These are phyloP conservation scores for Monosporascus sp. DNA, from an alignment of 2,329 filamentous ascomycete genomes.

Conservation along the genomic window DNA sequence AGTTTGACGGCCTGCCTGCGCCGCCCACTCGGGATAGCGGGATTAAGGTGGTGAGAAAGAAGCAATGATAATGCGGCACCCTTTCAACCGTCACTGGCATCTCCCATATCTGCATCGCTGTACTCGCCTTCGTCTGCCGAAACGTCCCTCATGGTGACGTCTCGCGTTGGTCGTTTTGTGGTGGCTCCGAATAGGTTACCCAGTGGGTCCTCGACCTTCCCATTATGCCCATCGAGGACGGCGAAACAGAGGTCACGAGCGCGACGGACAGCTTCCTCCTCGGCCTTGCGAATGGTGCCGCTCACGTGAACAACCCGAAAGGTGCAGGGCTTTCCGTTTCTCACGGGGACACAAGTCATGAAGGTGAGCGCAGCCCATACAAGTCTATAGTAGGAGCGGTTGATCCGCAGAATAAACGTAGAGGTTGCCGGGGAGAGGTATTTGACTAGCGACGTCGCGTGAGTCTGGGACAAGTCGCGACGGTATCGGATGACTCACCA, in stretches of 20 bases:
- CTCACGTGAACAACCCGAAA: slow-evolving; percentile 83
- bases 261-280: slow-evolving; percentile 80
- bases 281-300: slow-evolving; percentile 87
- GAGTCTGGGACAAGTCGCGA: slow-evolving; percentile 9
- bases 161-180: slow-evolving; percentile 15
- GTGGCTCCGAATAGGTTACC: slow-evolving; percentile 33
- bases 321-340: slow-evolving; percentile 61
- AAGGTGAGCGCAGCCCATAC: slow-evolving; percentile 88
- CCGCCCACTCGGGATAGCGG: slow-evolving; percentile 51
- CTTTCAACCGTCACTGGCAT: slow-evolving; percentile 24
- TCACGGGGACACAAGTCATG: slow-evolving; percentile 63
- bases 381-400: slow-evolving; percentile 76
- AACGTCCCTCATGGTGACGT: slow-evolving; percentile 27
- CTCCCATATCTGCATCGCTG: slow-evolving; percentile 30
- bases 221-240: slow-evolving; percentile 45
- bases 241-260: slow-evolving; percentile 68
- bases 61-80: slow-evolving; percentile 37
- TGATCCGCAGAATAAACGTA: slow-evolving; percentile 84
- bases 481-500: slow-evolving; percentile 41
- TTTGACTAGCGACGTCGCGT: slow-evolving; percentile 59
- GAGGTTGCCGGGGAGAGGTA: slow-evolving; percentile 91
- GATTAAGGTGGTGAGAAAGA: slow-evolving; percentile 67
- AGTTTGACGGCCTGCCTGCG: slow-evolving; percentile 49
- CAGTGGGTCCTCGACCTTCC: slow-evolving; percentile 24
- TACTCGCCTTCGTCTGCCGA: slow-evolving; percentile 43